Conservation (phyloP, 257 asterid species). For the Lithospermum erythrorhizon region DNA sequence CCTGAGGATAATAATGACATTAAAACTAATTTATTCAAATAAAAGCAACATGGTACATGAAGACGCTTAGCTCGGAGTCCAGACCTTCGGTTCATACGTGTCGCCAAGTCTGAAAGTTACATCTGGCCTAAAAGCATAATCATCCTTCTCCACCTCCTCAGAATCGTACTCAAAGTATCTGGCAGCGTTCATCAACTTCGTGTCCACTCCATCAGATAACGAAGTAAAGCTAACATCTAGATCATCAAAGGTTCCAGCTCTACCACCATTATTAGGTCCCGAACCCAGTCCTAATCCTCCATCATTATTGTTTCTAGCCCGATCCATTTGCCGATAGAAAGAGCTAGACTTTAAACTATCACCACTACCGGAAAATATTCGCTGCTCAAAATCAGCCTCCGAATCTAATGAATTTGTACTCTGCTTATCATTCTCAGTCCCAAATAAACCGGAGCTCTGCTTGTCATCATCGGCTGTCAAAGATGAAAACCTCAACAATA, state of each 20-base stretch:
- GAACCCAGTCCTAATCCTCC: conserved; percentile 26
- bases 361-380: conserved; percentile 23
- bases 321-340: conserved; percentile 39
- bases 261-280: conserved; percentile 16
- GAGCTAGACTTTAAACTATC: conserved; percentile 16
- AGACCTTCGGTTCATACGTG: conserved; percentile 68
- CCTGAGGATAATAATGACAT: background rate
- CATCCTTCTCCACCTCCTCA: conserved; percentile 40
- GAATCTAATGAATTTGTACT: conserved; percentile 25
- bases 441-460: conserved; percentile 18
- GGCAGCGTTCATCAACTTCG: conserved; percentile 56
- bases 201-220: conserved; percentile 52
- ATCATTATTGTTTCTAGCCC: conserved; percentile 33
- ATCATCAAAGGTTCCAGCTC: conserved; percentile 22
- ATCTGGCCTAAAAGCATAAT: conserved; percentile 72
- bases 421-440: conserved; percentile 29
- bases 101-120: conserved; percentile 35
- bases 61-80: conserved; percentile 7
- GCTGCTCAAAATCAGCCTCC: conserved; percentile 36
- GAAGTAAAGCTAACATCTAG: conserved; percentile 30
- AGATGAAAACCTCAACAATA: background rate
- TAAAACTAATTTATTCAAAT: background rate
- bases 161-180: conserved; percentile 51
- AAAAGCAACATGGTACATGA: background rate
- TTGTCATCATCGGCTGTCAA: conserved; percentile 27